These are phyloP conservation scores for Lecanicillium sp. DNA, from an alignment of 2,329 filamentous ascomycete species.

Conservation along the genomic window DNA sequence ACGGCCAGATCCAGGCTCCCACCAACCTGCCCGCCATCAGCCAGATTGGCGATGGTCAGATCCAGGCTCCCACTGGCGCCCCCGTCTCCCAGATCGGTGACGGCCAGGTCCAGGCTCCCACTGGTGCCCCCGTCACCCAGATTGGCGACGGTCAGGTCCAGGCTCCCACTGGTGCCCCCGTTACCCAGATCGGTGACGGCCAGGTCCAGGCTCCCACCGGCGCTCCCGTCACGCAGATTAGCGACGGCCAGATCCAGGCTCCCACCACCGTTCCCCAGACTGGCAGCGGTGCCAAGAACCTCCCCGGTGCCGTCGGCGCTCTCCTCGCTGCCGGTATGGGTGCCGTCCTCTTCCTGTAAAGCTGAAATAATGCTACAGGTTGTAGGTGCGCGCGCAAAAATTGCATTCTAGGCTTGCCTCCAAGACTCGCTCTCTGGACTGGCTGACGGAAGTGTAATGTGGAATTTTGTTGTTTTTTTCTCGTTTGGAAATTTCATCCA, in stretches of 20 bases:
- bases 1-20: conserved; percentile 8
- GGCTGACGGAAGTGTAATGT: not conserved
- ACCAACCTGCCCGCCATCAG: conserved; percentile 7
- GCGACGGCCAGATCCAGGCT: conserved; percentile 17
- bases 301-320: conserved; percentile 9
- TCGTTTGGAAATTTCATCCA: not conserved
- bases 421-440: no score
- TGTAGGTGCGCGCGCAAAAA: not conserved
- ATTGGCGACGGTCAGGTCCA: conserved; percentile 17
- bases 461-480: not conserved
- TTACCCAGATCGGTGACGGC: conserved; percentile 23
- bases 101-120: conserved; percentile 19
- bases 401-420: no score
- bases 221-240: conserved; percentile 37
- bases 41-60: conserved; percentile 16
- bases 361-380: conserved; percentile 3
- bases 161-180: conserved; percentile 18
- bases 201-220: conserved; percentile 21
- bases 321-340: conserved; percentile 6
- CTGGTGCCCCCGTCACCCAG: conserved; percentile 11
- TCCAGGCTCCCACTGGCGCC: conserved; percentile 13
- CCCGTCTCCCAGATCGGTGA: conserved; percentile 12
- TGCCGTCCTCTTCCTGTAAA: conserved; percentile 10
- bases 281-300: conserved; percentile 10
- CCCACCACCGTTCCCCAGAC: conserved; percentile 7